Evolutionary conservation across 352 stramenopile genomes (phyloP).

Genomic region (Elongisporangium undulatum): DNA sequence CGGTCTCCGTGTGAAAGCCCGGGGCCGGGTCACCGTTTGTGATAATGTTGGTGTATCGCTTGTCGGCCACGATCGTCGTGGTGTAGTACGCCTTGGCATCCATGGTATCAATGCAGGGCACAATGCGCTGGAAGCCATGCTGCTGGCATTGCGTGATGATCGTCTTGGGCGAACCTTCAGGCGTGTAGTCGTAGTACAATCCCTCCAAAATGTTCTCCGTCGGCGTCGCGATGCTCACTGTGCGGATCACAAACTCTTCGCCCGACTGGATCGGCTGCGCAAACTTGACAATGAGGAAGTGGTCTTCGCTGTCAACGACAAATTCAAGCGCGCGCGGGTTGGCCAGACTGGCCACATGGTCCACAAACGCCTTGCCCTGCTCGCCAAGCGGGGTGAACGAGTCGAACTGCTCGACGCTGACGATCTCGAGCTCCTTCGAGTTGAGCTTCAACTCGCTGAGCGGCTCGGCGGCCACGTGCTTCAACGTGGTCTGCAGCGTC

Average conservation of each 20-base stretch:
- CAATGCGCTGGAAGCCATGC: constrained; percentile 75
- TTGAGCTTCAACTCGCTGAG: constrained; percentile 65
- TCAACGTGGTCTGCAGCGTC: constrained; percentile 66
- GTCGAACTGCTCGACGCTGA: constrained; percentile 47
- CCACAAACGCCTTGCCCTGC: constrained; percentile 40
- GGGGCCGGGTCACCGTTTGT: constrained; percentile 73
- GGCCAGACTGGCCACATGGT: constrained; percentile 50
- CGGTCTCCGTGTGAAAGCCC: constrained; percentile 52
- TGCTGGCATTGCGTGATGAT: constrained; percentile 85
- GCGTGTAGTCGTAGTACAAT: constrained; percentile 78
- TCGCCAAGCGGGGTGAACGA: constrained; percentile 37
- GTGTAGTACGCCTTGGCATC: constrained; percentile 81
- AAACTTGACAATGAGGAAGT: constrained; percentile 67
- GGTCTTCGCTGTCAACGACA: constrained; percentile 56
- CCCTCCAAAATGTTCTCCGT: constrained; percentile 79
- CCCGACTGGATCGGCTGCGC: constrained; percentile 38
- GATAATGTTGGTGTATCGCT: constrained; percentile 78
- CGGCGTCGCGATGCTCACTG: constrained; percentile 52
- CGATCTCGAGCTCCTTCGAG: constrained; percentile 67
- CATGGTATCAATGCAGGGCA: constrained; percentile 78
- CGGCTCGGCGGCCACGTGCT: constrained; percentile 30
- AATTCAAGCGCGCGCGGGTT: constrained; percentile 37
- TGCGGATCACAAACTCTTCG: constrained; percentile 69
- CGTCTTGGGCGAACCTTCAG: constrained; percentile 55
- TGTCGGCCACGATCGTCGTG: constrained; percentile 68